These are phyloP conservation scores for Penicillium sp. DNA, from an alignment of 2,329 filamentous ascomycete genomes.

Conservation along the genomic window DNA sequence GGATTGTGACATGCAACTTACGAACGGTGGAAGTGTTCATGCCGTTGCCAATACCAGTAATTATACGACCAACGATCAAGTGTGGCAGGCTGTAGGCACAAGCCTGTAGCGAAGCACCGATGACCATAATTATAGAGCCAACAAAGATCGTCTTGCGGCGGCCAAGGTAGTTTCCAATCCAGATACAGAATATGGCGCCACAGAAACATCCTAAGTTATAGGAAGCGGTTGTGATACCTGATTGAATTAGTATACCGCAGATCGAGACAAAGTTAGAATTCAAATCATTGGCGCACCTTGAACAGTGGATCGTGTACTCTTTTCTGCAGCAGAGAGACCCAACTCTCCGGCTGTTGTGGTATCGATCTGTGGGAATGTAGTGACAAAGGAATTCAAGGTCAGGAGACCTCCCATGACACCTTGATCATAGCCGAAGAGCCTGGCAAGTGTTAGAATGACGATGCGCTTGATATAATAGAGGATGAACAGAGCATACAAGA, in stretches of 20 bases:
- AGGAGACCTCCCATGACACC: slow-evolving; percentile 77
- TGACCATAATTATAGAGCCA: slow-evolving; percentile 54
- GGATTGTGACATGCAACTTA: slow-evolving; percentile 49
- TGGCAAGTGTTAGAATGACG: slow-evolving; percentile 23
- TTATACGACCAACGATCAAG: slow-evolving; percentile 56
- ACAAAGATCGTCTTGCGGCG: slow-evolving; percentile 56
- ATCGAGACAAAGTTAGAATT: background rate
- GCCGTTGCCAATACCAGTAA: slow-evolving; percentile 58
- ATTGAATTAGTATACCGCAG: background rate
- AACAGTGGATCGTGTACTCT: slow-evolving; percentile 53
- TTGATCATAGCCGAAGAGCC: slow-evolving; percentile 68
- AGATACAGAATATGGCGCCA: slow-evolving; percentile 56
- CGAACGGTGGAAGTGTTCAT: slow-evolving; percentile 59
- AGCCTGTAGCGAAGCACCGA: slow-evolving; percentile 55
- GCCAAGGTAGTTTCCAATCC: slow-evolving; percentile 56
- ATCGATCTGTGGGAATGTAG: slow-evolving; percentile 59
- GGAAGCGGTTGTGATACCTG: slow-evolving; percentile 46
- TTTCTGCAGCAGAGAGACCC: slow-evolving; percentile 23
- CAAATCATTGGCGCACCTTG: slow-evolving; percentile 13
- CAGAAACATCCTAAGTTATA: slow-evolving; percentile 58
- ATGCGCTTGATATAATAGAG: background rate
- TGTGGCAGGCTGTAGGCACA: slow-evolving; percentile 53
- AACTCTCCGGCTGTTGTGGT: slow-evolving; percentile 39
- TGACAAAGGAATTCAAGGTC: slow-evolving; percentile 66
- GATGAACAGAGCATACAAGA: slow-evolving; percentile 51